phyloP scores from a whole-genome alignment of 305 asterid genomes.

The Coffea humblotiana region DNA sequence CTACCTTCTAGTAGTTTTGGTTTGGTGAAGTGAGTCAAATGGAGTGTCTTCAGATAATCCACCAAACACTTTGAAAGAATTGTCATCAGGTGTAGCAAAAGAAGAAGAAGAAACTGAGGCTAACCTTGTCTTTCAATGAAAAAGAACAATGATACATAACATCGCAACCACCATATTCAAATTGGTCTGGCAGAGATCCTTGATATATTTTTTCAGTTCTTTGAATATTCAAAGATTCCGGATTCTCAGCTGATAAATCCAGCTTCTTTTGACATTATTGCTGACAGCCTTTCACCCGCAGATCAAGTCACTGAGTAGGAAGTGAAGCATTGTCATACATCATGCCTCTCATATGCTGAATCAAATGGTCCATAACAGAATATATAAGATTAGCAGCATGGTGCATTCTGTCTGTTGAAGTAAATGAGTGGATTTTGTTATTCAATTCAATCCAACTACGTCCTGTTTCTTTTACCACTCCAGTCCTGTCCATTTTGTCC shows the following conservation, averaged over 20 bases:
- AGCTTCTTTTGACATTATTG: background rate
- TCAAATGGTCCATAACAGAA: constrained; percentile 26
- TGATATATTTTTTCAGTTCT: background rate
- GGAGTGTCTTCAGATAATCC: too few species aligned
- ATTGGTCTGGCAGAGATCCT: background rate
- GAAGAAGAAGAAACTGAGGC: background rate
- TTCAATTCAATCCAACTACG: constrained; percentile 49
- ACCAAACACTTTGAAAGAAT: too few species aligned
- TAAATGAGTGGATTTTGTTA: constrained; percentile 30
- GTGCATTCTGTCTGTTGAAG: constrained; percentile 34
- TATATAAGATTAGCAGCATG: constrained; percentile 26
- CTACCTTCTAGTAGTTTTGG: too few species aligned
- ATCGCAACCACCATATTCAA: too few species aligned
- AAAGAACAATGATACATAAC: too few species aligned
- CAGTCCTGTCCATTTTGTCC: constrained; percentile 40
- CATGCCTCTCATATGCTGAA: constrained; percentile 30
- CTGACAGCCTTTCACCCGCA: background rate
- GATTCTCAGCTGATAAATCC: background rate
- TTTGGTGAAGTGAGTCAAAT: too few species aligned
- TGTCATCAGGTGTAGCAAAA: too few species aligned
- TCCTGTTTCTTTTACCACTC: constrained; percentile 45
- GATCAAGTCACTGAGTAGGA: background rate
- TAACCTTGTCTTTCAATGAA: background rate
- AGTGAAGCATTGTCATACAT: constrained; percentile 8
- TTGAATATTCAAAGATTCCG: background rate